phyloP scores from a whole-genome alignment of 179 eudicot species.

The Beta corolliflora region DNA sequence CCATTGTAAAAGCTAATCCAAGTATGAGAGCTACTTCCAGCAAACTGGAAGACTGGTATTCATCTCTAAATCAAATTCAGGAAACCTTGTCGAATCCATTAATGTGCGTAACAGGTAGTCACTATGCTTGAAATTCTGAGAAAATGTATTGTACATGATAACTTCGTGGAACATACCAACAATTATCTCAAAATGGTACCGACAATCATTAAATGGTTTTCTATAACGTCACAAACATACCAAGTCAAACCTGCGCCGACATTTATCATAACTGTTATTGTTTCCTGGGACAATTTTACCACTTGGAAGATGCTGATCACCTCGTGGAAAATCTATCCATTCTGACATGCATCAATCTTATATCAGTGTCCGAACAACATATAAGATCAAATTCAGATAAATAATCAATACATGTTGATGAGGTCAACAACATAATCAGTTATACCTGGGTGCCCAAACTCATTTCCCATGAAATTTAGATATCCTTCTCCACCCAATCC shows the following conservation, averaged over 20 bases:
- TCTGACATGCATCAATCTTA: slow-evolving; percentile 45
- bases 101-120: not conserved
- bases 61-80: not conserved
- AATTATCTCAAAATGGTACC: not conserved
- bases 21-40: not conserved
- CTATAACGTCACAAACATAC: slow-evolving; percentile 40
- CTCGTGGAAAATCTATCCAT: slow-evolving; percentile 99
- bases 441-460: slow-evolving; percentile 99
- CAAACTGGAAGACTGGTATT: not conserved
- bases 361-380: slow-evolving; percentile 14
- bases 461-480: slow-evolving; percentile 99
- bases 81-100: not conserved
- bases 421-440: not conserved
- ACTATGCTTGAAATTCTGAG: not conserved
- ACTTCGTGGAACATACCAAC: too few relatives aligned
- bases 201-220: not conserved
- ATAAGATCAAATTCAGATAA: not conserved
- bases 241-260: slow-evolving; percentile 96
- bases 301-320: slow-evolving; percentile 73
- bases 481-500: slow-evolving; percentile 99
- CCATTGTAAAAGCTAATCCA: not conserved
- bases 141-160: not conserved
- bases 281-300: slow-evolving; percentile 83
- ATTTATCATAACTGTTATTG: slow-evolving; percentile 81
- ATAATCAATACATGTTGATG: not conserved